These are phyloP conservation scores for Penicillium sp. DNA, from an alignment of 2,329 filamentous ascomycete genomes.

Conservation along the genomic window DNA sequence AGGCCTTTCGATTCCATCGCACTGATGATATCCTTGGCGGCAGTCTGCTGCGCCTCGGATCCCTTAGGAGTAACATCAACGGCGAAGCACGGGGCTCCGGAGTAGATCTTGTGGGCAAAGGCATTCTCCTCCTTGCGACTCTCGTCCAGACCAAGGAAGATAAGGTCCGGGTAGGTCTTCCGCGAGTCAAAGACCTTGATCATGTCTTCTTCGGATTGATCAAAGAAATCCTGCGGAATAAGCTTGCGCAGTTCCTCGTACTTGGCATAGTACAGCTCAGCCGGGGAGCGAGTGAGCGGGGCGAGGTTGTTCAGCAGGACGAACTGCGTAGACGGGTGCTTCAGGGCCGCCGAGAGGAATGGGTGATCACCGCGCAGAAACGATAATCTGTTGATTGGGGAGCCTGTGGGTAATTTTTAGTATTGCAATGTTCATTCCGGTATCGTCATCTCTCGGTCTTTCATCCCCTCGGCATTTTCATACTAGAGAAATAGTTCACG, in stretches of 20 bases:
- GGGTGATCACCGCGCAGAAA: slow-evolving; percentile 50
- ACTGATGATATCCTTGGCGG: slow-evolving; percentile 60
- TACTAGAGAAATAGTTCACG: slow-evolving; percentile 53
- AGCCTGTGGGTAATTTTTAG: slow-evolving; percentile 35
- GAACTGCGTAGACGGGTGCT: slow-evolving; percentile 57
- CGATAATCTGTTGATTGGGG: slow-evolving; percentile 51
- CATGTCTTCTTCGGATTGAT: slow-evolving; percentile 67
- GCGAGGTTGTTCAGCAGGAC: slow-evolving; percentile 76
- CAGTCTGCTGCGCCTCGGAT: slow-evolving; percentile 55
- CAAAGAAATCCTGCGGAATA: slow-evolving; percentile 70
- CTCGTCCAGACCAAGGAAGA: slow-evolving; percentile 86
- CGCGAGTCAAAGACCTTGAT: slow-evolving; percentile 73
- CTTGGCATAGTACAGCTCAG: slow-evolving; percentile 66
- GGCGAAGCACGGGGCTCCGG: slow-evolving; percentile 82
- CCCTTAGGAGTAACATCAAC: slow-evolving; percentile 79
- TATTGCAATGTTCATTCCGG: background rate
- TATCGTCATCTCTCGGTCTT: background rate
- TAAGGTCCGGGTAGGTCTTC: slow-evolving; percentile 65
- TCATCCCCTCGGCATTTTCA: slow-evolving; percentile 6
- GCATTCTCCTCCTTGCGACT: slow-evolving; percentile 45
- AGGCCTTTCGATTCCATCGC: slow-evolving; percentile 61
- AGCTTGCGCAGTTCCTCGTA: slow-evolving; percentile 69
- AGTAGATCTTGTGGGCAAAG: slow-evolving; percentile 59
- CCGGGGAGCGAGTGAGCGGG: slow-evolving; percentile 64
- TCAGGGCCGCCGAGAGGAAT: slow-evolving; percentile 50